Evolutionary conservation across 2,329 filamentous ascomycete species (phyloP).

Genomic region (Laburnicola sp.): DNA sequence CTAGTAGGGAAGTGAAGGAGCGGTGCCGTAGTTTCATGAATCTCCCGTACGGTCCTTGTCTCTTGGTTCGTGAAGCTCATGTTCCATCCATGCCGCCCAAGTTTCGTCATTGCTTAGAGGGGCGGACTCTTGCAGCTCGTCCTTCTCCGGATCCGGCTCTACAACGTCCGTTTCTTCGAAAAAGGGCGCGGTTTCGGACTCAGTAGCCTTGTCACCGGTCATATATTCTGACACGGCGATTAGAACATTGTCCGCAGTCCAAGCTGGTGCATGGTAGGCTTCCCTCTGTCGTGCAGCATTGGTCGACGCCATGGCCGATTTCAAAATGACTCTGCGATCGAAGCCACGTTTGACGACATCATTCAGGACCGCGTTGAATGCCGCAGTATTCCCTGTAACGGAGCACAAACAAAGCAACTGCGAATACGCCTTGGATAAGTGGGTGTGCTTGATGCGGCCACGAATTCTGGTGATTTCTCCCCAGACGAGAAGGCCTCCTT

Average conservation of each 20-base stretch:
- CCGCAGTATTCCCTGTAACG: conserved; percentile 33
- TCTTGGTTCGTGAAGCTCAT: conserved; percentile 27
- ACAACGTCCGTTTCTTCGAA: background rate
- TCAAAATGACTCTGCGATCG: conserved; percentile 31
- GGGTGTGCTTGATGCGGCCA: conserved; percentile 17
- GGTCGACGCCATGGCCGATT: conserved; percentile 20
- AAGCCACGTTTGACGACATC: conserved; percentile 31
- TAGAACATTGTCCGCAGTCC: conserved; percentile 39
- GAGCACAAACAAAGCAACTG: conserved; percentile 40
- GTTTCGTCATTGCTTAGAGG: conserved; percentile 13
- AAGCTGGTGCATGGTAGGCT: conserved; percentile 27
- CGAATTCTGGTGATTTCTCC: conserved; percentile 45
- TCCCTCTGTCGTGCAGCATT: conserved; percentile 19
- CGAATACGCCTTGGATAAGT: conserved; percentile 36
- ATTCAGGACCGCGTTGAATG: conserved; percentile 37
- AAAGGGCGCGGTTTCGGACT: background rate
- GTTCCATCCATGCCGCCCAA: conserved; percentile 35
- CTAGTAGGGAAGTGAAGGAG: no score
- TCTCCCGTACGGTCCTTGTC: background rate
- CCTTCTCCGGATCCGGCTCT: background rate
- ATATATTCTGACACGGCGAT: conserved; percentile 36
- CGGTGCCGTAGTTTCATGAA: background rate
- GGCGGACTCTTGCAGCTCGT: background rate
- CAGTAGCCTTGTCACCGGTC: conserved; percentile 10
- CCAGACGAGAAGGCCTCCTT: conserved; percentile 46